These are phyloP conservation scores for Neoscytalidium dimidiatum DNA, from an alignment of 2,329 filamentous ascomycete species.

Conservation along the genomic window DNA sequence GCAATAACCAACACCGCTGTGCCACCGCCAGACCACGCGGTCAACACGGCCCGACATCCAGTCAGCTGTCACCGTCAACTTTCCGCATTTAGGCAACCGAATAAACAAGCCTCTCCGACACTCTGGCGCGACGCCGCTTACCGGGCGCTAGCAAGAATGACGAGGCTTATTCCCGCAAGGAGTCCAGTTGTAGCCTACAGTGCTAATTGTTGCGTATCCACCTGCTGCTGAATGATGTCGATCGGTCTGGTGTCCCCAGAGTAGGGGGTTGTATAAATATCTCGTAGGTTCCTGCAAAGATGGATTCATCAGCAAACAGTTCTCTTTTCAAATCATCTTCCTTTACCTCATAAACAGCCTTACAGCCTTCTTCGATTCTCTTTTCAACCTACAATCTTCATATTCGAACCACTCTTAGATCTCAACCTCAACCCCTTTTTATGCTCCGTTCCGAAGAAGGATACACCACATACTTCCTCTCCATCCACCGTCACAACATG, in stretches of 20 bases:
- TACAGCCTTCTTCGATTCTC: neutral
- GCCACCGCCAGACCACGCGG: neutral
- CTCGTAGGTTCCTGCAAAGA: no score
- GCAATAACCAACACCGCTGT: neutral
- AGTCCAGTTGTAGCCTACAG: neutral
- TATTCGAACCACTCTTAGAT: no score
- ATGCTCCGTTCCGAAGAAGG: neutral
- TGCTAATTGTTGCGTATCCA: neutral
- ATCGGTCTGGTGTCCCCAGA: neutral
- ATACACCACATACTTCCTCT: neutral
- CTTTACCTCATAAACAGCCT: no score
- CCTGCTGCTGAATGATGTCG: neutral
- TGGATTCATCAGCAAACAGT: neutral
- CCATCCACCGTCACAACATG: slow-evolving; percentile 26
- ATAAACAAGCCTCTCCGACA: neutral
- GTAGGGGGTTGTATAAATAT: neutral
- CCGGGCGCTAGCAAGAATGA: neutral
- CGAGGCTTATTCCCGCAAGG: neutral
- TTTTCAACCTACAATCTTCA: neutral
- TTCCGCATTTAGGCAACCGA: neutral
- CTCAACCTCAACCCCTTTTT: no score
- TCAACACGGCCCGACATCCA: neutral
- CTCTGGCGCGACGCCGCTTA: no score
- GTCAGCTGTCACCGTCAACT: neutral
- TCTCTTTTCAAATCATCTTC: neutral